phyloP scores from a whole-genome alignment of 495 filamentous ascomycete species.

The Podospora pseudoanserina region DNA sequence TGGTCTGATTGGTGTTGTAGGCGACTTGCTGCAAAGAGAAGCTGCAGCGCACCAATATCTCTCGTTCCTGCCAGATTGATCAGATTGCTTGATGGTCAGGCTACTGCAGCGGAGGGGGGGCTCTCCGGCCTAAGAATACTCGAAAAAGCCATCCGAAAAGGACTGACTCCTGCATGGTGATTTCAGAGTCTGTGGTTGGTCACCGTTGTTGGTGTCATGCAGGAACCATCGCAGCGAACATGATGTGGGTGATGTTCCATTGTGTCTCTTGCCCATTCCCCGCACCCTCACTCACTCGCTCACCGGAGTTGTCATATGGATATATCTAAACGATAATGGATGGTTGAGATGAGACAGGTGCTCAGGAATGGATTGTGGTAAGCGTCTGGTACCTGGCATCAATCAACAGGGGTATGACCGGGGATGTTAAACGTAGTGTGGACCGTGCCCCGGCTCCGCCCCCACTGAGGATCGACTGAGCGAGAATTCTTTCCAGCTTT shows the following conservation, averaged over 20 bases:
- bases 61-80: background rate
- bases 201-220: constrained; percentile 13
- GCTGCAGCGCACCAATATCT: background rate
- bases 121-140: constrained; percentile 3
- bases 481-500: background rate
- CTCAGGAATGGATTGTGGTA: background rate
- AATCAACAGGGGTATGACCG: background rate
- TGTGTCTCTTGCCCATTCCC: constrained; percentile 6
- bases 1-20: constrained; percentile 16
- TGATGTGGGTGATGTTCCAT: constrained; percentile 6
- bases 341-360: background rate
- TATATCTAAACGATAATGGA: background rate
- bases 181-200: constrained; percentile 9
- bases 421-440: background rate
- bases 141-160: background rate
- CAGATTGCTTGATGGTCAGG: background rate
- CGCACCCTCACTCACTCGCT: background rate
- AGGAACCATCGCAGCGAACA: constrained; percentile 15
- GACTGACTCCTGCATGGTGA: constrained; percentile 4
- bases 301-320: background rate
- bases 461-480: background rate
- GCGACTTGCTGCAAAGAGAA: constrained; percentile 1
- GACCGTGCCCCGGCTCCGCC: background rate
- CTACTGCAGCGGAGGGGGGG: background rate
- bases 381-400: background rate